Percentiles rank a stretch among this genome's conserved stretches.
Evolutionary conservation across 345 rosid species (phyloP).

Genomic region (Murraya koenigii): DNA sequence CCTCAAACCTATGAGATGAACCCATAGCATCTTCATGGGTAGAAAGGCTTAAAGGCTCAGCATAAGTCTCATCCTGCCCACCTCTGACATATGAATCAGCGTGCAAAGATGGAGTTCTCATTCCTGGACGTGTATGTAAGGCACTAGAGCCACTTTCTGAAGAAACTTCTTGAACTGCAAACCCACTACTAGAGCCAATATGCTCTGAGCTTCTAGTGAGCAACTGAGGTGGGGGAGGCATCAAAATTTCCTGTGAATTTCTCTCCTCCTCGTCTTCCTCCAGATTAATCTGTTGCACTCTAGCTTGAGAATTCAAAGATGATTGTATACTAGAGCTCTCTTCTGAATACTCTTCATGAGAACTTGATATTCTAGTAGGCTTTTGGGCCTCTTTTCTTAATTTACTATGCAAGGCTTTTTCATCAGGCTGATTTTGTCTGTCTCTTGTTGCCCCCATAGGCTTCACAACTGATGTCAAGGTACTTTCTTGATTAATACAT

Average conservation of each 20-base stretch:
- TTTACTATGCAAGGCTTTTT: conserved; percentile 30
- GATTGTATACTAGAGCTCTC: conserved; percentile 40
- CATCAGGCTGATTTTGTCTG: conserved; percentile 27
- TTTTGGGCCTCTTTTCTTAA: conserved; percentile 26
- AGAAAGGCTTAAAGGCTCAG: conserved; percentile 27
- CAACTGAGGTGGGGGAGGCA: conserved; percentile 56
- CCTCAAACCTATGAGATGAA: conserved; percentile 62
- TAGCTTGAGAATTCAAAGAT: conserved; percentile 33
- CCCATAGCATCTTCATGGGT: conserved; percentile 58
- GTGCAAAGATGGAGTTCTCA: conserved; percentile 25
- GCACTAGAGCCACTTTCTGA: conserved; percentile 46
- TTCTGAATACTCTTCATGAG: conserved; percentile 30
- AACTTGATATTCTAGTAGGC: conserved; percentile 29
- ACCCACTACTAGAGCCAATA: conserved; percentile 27
- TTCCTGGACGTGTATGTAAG: conserved; percentile 28
- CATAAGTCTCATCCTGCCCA: conserved; percentile 28
- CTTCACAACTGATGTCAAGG: conserved; percentile 28
- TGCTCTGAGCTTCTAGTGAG: conserved; percentile 35
- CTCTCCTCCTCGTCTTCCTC: conserved; percentile 29
- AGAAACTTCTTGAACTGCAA: conserved; percentile 33
- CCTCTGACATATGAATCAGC: conserved; percentile 27
- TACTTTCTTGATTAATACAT: conserved; percentile 41
- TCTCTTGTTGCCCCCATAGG: conserved; percentile 29
- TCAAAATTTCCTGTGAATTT: conserved; percentile 44
- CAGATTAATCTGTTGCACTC: conserved; percentile 32